Evolutionary conservation across 78 protist species (phyloP).

Genomic region (Pelomyxa schiedti): DNA sequence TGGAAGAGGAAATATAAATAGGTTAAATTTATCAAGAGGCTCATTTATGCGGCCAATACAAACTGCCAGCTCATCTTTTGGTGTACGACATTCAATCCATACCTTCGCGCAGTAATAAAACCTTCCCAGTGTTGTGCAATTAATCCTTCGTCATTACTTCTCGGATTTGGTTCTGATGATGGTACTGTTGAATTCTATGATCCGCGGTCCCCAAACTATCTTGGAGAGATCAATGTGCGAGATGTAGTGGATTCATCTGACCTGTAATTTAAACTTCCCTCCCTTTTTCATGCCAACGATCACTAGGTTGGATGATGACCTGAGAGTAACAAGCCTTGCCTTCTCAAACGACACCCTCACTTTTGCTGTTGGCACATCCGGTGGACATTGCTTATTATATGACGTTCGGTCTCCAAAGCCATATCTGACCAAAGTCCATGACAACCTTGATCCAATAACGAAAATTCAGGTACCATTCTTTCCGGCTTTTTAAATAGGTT

Average conservation of each 20-base stretch:
- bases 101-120: conserved; percentile 8
- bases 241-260: neutral
- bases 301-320: neutral
- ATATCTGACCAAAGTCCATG: conserved; percentile 69
- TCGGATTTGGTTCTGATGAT: conserved; percentile 51
- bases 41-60: conserved; percentile 61
- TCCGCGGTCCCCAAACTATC: conserved; percentile 30
- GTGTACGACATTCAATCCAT: no score
- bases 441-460: conserved; percentile 72
- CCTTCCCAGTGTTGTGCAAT: no score
- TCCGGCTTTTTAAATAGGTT: neutral
- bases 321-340: conserved; percentile 22
- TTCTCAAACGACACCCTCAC: conserved; percentile 54
- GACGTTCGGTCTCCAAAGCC: conserved; percentile 78
- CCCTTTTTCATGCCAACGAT: neutral
- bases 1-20: no score
- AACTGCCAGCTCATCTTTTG: conserved; percentile 6
- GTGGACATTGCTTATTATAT: conserved; percentile 69
- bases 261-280: neutral
- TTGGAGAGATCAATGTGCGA: conserved; percentile 1
- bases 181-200: conserved; percentile 64
- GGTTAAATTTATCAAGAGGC: conserved; percentile 81
- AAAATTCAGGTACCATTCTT: neutral
- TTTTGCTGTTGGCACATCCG: conserved; percentile 71
- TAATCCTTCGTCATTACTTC: conserved; percentile 32